Evolutionary conservation across 805 yeast species (phyloP).

Genomic region (Cyberlindnera sargentensis): DNA sequence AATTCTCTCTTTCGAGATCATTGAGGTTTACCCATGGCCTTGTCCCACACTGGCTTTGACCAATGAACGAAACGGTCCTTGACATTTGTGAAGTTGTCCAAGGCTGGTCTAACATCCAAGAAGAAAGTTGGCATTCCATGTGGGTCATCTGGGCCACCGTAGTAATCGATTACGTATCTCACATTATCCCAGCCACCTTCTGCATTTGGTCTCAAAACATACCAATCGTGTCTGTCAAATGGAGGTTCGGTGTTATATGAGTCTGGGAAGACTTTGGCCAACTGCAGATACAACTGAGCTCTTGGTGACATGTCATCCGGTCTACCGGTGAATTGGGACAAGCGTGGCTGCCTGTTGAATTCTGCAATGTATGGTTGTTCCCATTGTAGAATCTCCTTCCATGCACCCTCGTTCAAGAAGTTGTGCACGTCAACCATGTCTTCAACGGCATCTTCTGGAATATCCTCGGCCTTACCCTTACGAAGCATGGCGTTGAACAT

Average conservation of each 20-base stretch:
- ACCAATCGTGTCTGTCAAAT: conserved; percentile 98
- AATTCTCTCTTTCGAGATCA: not conserved
- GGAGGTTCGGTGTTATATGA: conserved; percentile 76
- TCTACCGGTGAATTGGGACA: conserved; percentile 83
- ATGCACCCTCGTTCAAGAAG: conserved; percentile 93
- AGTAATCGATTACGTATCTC: conserved; percentile 92
- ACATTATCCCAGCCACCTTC: conserved; percentile 56
- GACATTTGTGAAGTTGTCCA: conserved; percentile 60
- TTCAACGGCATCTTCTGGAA: conserved; percentile 94
- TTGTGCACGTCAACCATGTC: conserved; percentile 97
- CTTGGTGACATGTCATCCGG: conserved; percentile 86
- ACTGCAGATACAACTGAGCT: conserved; percentile 58
- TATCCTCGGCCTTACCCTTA: conserved; percentile 82
- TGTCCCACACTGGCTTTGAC: conserved; percentile 57
- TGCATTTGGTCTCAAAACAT: conserved; percentile 63
- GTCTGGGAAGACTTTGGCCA: conserved; percentile 68
- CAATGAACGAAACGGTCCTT: conserved; percentile 65
- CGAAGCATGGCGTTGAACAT: conserved; percentile 97
- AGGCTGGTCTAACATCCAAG: conserved; percentile 93
- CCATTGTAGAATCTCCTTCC: conserved; percentile 93
- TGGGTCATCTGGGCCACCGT: conserved; percentile 89
- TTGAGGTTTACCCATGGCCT: conserved; percentile 42
- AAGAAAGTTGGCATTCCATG: conserved; percentile 88
- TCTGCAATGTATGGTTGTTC: conserved; percentile 61
- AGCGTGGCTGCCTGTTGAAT: conserved; percentile 60